Conservation (phyloP, 148 eudicot species). For the Vaccinium macrocarpon region DNA sequence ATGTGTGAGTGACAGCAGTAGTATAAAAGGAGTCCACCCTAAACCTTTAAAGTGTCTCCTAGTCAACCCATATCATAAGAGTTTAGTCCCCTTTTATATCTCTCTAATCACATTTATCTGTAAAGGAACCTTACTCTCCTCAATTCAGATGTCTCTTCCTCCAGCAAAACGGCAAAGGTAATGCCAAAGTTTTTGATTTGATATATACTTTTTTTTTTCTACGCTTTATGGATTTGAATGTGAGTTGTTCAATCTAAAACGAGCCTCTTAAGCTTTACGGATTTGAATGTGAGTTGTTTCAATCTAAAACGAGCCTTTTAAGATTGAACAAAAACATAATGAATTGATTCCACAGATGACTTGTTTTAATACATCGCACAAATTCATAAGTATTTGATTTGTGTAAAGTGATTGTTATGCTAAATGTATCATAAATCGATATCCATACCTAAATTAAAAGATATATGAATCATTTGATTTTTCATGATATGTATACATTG, state of each 20-base stretch:
- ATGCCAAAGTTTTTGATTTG: not conserved
- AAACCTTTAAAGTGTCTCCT: not conserved
- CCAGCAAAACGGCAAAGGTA: constrained; percentile 1
- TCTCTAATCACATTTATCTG: not conserved
- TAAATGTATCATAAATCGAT: not conserved
- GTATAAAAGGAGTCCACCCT: not conserved
- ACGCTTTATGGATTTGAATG: not conserved
- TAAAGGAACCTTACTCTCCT: not conserved
- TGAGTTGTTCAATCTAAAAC: not conserved
- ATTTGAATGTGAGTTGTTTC: not conserved
- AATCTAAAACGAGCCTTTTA: not conserved
- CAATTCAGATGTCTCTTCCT: not conserved
- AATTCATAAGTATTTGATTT: not conserved
- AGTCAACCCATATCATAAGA: not conserved
- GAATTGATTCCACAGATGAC: not conserved
- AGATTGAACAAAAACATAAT: not conserved
- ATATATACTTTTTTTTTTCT: too few relatives aligned
- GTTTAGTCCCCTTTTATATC: not conserved
- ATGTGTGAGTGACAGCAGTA: not conserved
- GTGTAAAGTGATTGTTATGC: not conserved
- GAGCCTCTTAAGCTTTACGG: not conserved
- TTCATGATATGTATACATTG: not conserved
- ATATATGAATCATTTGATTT: not conserved
- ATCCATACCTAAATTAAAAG: not conserved
- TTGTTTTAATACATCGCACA: not conserved